Conservation (phyloP, 2,329 filamentous ascomycete genomes). For the Colletotrichum australisinense region DNA sequence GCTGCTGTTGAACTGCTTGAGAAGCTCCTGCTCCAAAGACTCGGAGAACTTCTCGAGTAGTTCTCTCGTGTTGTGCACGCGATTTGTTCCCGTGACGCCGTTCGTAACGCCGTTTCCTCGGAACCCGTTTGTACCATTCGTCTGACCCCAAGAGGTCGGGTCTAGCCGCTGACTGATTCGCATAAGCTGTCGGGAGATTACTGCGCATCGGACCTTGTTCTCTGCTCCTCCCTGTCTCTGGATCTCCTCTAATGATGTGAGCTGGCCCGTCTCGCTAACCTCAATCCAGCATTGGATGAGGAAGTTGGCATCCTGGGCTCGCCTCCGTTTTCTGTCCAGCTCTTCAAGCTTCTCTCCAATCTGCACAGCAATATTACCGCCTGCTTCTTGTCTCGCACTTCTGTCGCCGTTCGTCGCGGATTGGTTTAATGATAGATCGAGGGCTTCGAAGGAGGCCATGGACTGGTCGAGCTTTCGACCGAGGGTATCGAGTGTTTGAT, state of each 20-base stretch:
- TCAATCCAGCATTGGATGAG: conserved; percentile 97
- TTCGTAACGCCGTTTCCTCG: conserved; percentile 62
- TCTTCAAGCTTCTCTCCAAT: conserved; percentile 96
- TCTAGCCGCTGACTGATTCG: conserved; percentile 94
- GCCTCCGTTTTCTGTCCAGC: conserved; percentile 88
- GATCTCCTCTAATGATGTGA: conserved; percentile 90
- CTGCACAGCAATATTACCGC: conserved; percentile 91
- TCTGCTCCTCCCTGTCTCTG: conserved; percentile 86
- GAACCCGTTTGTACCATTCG: conserved; percentile 66
- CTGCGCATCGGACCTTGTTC: conserved; percentile 92
- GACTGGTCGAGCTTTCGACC: conserved; percentile 92
- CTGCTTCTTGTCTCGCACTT: conserved; percentile 64
- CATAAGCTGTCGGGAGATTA: conserved; percentile 93
- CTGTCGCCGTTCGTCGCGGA: conserved; percentile 50
- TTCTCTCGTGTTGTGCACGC: conserved; percentile 78
- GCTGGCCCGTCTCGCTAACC: conserved; percentile 88
- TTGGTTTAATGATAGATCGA: conserved; percentile 85
- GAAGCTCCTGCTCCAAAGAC: conserved; percentile 91
- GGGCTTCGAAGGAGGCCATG: conserved; percentile 89
- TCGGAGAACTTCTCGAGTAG: conserved; percentile 97
- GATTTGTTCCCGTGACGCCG: conserved; percentile 54
- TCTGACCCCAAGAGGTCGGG: conserved; percentile 75
- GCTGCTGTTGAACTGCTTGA: conserved; percentile 97
- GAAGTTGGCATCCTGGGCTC: conserved; percentile 93
- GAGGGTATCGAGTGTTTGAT: conserved; percentile 87